Evolutionary conservation across 257 asterid genomes (phyloP).

Genomic region (Lithospermum erythrorhizon): DNA sequence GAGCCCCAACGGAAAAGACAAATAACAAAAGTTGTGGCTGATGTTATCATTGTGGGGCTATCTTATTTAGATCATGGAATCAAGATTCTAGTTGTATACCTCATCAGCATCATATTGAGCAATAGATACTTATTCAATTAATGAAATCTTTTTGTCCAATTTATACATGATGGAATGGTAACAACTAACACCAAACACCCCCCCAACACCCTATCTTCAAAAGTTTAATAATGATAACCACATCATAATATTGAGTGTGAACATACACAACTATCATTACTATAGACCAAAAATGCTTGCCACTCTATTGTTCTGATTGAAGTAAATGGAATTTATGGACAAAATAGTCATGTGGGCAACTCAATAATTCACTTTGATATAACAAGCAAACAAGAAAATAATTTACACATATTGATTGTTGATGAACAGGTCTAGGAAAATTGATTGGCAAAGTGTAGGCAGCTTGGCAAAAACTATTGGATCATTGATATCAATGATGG

Average conservation of each 20-base stretch:
- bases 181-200: no score
- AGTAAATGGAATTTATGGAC: background rate
- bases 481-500: conserved; percentile 37
- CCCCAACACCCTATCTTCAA: no score
- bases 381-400: background rate
- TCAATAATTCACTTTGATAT: no score
- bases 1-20: background rate
- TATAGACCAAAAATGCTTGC: background rate
- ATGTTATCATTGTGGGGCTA: background rate
- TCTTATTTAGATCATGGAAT: no score
- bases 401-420: background rate
- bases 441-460: conserved; percentile 38
- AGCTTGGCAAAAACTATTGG: conserved; percentile 52
- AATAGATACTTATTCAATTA: background rate
- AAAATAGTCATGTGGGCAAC: no score
- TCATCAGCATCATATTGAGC: background rate
- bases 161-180: background rate
- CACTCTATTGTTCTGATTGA: no score
- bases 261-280: background rate
- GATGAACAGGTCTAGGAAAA: conserved; percentile 27
- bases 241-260: background rate
- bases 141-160: background rate
- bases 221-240: background rate
- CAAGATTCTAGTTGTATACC: background rate
- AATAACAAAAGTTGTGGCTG: background rate